phyloP scores from a whole-genome alignment of 2,329 filamentous ascomycete species.

The Allantophomopsis lycopodina region DNA sequence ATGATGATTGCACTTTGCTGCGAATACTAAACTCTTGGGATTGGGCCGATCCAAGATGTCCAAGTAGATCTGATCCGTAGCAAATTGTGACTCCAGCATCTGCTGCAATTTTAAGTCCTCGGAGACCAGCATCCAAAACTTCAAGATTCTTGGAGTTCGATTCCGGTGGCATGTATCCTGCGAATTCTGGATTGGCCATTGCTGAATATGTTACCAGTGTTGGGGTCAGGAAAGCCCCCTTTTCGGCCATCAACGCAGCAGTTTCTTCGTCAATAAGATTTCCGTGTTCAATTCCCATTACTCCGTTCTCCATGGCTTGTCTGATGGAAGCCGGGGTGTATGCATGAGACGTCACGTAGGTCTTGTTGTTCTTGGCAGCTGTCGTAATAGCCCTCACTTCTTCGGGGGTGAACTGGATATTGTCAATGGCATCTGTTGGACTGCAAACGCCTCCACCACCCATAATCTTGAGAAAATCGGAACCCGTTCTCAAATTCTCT shows the following conservation, averaged over 20 bases:
- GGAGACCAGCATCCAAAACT: slow-evolving; percentile 32
- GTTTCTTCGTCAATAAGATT: slow-evolving; percentile 46
- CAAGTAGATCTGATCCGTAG: slow-evolving; percentile 39
- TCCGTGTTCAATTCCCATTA: slow-evolving; percentile 43
- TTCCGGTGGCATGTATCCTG: slow-evolving; percentile 27
- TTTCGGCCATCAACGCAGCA: slow-evolving; percentile 33
- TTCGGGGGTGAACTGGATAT: slow-evolving; percentile 39
- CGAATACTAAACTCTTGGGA: slow-evolving; percentile 32
- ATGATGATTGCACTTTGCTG: slow-evolving; percentile 23
- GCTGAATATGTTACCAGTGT: slow-evolving; percentile 37
- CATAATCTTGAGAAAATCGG: slow-evolving; percentile 52
- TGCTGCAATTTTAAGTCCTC: slow-evolving; percentile 30
- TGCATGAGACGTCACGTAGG: slow-evolving; percentile 42
- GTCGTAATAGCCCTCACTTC: slow-evolving; percentile 40
- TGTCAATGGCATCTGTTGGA: slow-evolving; percentile 36
- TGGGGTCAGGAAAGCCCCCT: slow-evolving; percentile 34
- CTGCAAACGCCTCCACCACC: slow-evolving; percentile 39
- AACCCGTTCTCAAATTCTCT: slow-evolving; percentile 38
- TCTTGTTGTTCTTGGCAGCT: slow-evolving; percentile 31
- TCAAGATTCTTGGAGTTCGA: slow-evolving; percentile 33
- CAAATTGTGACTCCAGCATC: slow-evolving; percentile 40
- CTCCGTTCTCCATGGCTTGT: slow-evolving; percentile 39
- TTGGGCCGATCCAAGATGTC: slow-evolving; percentile 32
- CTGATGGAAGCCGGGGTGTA: slow-evolving; percentile 40
- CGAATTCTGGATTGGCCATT: slow-evolving; percentile 29